Percentiles rank a stretch among this genome's conserved stretches.
Conservation (phyloP, 306 rosid species). For the Hylodesmum podocarpum region DNA sequence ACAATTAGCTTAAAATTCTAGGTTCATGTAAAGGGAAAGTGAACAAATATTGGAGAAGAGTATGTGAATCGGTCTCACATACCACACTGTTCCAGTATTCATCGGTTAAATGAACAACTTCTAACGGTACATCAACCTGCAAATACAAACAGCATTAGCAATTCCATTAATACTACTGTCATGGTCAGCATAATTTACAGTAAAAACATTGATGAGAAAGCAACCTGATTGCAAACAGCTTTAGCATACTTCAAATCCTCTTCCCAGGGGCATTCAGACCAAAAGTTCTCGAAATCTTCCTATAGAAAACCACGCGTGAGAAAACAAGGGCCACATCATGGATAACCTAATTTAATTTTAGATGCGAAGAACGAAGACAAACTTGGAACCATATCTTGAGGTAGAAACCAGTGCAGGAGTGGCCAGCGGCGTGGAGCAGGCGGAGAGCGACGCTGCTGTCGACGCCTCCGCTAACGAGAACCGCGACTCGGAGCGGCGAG, state of each 20-base stretch:
- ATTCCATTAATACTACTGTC: conserved; percentile 19
- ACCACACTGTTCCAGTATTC: conserved; percentile 97
- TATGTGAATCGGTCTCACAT: background rate
- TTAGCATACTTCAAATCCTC: conserved; percentile 84
- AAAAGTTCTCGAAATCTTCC: conserved; percentile 95
- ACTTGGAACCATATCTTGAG: conserved; percentile 97
- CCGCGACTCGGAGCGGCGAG: conserved; percentile 58
- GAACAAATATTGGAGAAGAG: background rate
- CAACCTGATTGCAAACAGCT: conserved; percentile 81
- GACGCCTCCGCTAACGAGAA: conserved; percentile 87
- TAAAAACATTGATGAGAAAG: background rate
- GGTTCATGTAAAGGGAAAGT: background rate
- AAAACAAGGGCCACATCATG: background rate
- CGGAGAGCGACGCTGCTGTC: conserved; percentile 96
- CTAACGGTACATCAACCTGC: conserved; percentile 78
- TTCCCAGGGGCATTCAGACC: conserved; percentile 98
- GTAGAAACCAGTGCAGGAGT: conserved; percentile 86
- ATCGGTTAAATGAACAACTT: conserved; percentile 92
- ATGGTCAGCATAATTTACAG: background rate
- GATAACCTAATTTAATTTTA: background rate
- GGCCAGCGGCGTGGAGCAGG: conserved; percentile 84
- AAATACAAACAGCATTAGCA: conserved; percentile 13
- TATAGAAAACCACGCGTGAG: conserved; percentile 44
- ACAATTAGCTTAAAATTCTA: background rate
- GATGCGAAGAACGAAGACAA: background rate